These are phyloP conservation scores for Clitoria ternatea DNA, from an alignment of 306 rosid species.

Conservation along the genomic window DNA sequence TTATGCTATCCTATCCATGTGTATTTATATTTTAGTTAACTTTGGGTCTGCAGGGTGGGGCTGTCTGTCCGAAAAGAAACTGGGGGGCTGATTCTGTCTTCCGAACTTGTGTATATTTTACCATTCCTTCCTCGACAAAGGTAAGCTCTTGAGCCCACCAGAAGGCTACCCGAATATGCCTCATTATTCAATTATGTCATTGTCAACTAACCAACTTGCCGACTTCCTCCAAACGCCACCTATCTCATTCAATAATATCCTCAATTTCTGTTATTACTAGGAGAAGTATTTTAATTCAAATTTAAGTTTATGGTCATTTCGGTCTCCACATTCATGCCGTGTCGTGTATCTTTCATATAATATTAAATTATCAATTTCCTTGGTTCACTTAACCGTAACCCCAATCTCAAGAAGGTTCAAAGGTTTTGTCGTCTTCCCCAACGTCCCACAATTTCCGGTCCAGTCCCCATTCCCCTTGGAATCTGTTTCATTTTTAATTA, in stretches of 20 bases:
- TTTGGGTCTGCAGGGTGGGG: background rate
- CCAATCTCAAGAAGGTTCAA: conserved; percentile 20
- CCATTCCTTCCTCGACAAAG: background rate
- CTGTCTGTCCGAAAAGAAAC: too few species aligned
- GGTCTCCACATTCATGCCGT: background rate
- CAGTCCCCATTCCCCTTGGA: background rate
- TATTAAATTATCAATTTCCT: background rate
- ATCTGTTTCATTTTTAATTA: too few species aligned
- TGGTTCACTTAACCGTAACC: background rate
- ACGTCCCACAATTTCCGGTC: background rate
- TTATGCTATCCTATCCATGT: too few species aligned
- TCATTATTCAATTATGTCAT: conserved; percentile 2
- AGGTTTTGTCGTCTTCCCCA: background rate
- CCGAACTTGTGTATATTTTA: background rate
- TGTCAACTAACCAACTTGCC: conserved; percentile 19
- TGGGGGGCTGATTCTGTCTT: conserved; percentile 5
- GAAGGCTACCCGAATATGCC: conserved; percentile 16
- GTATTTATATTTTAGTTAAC: background rate
- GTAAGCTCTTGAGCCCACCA: conserved; percentile 9
- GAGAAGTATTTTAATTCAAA: background rate
- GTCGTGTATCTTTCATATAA: background rate
- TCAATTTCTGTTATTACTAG: too few species aligned
- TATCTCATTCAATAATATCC: background rate
- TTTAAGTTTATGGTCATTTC: background rate
- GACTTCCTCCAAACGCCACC: conserved; percentile 12